Base-by-base conservation (phyloP, 1,139 yeast genomes). In the Geotrichum reessii region DNA sequence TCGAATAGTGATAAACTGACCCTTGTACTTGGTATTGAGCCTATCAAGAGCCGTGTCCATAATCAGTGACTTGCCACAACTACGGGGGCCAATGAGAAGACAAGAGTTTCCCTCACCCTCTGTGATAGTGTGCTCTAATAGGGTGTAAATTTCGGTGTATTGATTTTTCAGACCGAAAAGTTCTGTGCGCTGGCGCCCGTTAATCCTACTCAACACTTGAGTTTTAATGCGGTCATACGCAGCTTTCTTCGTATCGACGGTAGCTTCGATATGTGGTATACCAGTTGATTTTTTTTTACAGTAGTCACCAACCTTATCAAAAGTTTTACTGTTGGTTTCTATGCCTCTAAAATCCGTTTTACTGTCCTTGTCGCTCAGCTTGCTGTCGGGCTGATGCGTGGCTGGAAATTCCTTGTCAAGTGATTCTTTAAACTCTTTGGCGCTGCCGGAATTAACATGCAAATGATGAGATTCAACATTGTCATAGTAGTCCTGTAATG, bases 81-180 rank as follows among this genome's bases (percentile, higher is more conserved):
- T 83, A 53, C 92, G 74, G 0, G 97, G 92, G 0, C 99, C 99
- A 52, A 90, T 78, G 0, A 93, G 61, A 11, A 92, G 74, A 9
- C 86, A 82, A 0, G 97, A 91, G 68, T 88, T 91, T 4, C 96
- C 93, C 64, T 90, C 95, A 46, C 82, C 80, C 63, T 82, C 83
- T 19, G 76, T 73, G 0, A 92, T 78, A 0, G 96, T 86, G 63
- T 84, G 84, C 60, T 82, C 83, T 60, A 92, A 70, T 64, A 87
- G 71, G 14, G 76, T 73, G 62, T 80, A 80, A 1, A 91, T 69
- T 61, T 85, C 86, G 1, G 73, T 55, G 63, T 56, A 60, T 47
- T 68, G 70, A 1, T 50, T 51, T 5, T 71, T 73, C 12, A 72
- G 66, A 3, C 74, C 73, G 3, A 70, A 67, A n/a, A 68, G 27